A percentile compares a stretch with the other conserved stretches of the same genome.
phyloP scores from a whole-genome alignment of 192 early-diverging fungal genomes.

The Linnemannia elongata region DNA sequence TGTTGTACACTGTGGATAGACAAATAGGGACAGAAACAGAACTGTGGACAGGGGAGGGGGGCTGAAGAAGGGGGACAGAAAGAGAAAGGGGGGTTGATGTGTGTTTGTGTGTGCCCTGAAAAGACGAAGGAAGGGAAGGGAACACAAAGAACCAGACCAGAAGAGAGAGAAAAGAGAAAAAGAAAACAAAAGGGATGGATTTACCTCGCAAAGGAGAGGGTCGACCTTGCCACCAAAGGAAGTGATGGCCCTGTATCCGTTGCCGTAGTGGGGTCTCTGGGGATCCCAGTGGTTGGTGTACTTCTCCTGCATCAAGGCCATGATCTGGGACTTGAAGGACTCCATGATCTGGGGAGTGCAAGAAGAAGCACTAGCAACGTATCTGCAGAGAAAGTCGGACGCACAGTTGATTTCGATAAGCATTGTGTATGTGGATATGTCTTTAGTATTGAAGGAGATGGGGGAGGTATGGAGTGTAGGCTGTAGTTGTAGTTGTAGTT shows the following conservation, averaged over 20 bases:
- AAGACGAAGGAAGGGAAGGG: background rate
- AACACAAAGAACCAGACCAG: background rate
- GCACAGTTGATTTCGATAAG: slow-evolving; percentile 54
- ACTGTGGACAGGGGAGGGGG: background rate
- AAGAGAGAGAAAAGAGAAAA: background rate
- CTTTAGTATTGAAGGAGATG: background rate
- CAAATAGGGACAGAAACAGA: background rate
- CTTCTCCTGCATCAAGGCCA: slow-evolving; percentile 64
- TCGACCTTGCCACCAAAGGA: slow-evolving; percentile 79
- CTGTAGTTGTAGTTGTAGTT: background rate
- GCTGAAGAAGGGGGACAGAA: background rate
- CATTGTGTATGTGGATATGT: slow-evolving; percentile 26
- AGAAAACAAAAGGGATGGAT: slow-evolving; percentile 1
- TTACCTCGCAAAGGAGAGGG: slow-evolving; percentile 67
- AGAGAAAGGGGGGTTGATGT: background rate
- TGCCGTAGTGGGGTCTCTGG: slow-evolving; percentile 72
- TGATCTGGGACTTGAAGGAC: slow-evolving; percentile 66
- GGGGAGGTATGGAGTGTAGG: too few relatives aligned
- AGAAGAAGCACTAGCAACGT: slow-evolving; percentile 33
- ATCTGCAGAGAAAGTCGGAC: slow-evolving; percentile 49
- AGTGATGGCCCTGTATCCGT: slow-evolving; percentile 83
- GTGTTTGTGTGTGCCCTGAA: background rate
- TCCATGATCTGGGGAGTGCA: slow-evolving; percentile 51
- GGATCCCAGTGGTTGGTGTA: slow-evolving; percentile 83
- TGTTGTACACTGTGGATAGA: too few relatives aligned